phyloP scores from a whole-genome alignment of 768 basidiomycete genomes.

The Termitomyces sp. region DNA sequence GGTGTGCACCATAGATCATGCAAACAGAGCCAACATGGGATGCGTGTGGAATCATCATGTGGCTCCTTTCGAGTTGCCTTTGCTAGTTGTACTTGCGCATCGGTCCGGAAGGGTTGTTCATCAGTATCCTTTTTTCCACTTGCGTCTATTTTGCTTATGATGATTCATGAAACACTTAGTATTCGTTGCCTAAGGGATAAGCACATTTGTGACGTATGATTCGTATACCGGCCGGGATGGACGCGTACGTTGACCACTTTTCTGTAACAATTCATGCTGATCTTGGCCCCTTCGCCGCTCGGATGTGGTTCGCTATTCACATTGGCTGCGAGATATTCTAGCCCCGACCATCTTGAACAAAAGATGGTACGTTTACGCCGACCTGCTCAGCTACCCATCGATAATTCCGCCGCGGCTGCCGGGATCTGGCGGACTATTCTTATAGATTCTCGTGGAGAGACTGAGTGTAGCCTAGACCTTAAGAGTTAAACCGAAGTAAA shows the following conservation, averaged over 20 bases:
- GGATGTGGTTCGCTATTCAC: conserved; percentile 93
- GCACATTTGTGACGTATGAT: conserved; percentile 77
- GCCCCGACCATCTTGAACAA: conserved; percentile 83
- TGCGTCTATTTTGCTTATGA: not conserved
- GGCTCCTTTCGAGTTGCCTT: conserved; percentile 76
- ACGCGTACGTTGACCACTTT: conserved; percentile 48
- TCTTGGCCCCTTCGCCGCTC: conserved; percentile 53
- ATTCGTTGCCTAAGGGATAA: conserved; percentile 84
- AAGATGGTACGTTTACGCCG: conserved; percentile 89
- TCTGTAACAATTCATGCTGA: not conserved
- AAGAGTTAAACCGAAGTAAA: conserved; percentile 85
- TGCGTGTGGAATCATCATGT: conserved; percentile 81
- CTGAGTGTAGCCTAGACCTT: conserved; percentile 75
- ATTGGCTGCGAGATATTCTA: conserved; percentile 82
- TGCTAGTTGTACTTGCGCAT: conserved; percentile 80
- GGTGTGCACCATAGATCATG: no score
- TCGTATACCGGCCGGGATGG: conserved; percentile 85
- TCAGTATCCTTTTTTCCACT: conserved; percentile 37
- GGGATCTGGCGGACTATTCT: conserved; percentile 90
- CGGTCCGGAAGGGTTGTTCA: conserved; percentile 85
- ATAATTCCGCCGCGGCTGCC: conserved; percentile 85
- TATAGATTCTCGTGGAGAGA: conserved; percentile 89
- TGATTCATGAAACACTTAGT: conserved; percentile 31
- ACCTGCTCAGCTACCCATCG: conserved; percentile 78
- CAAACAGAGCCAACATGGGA: conserved; percentile 86